Evolutionary conservation across 176 grass and related monocot genomes (phyloP), one percentile per base, ranked within the genome.

Genomic region (Oryza rufipogon): DNA sequence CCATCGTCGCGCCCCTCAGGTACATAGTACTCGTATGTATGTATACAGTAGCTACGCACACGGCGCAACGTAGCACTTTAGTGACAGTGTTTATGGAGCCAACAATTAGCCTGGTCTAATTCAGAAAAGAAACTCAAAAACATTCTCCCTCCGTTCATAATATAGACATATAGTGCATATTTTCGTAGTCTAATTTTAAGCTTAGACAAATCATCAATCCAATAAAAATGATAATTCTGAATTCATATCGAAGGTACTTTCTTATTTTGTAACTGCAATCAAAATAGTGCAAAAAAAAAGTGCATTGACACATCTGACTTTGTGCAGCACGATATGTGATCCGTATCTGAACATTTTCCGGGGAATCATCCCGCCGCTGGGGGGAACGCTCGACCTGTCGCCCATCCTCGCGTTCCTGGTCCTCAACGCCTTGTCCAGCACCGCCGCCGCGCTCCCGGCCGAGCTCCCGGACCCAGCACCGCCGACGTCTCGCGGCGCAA

Each of bases 261-360:
- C 8, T 45, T 45, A 11, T 45, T 45, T 11, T 11, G 9, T 45
- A 45, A 45, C 44, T 7, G 9, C 7, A 11, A 45, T 7, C 44
- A 45, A 45, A 45, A 45, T 45, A 11, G 44, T 11, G 10, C 11
- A 45, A 45, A 9, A 45, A 11, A 11, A 45, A 10, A 0, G 44
- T 76, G 82, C 5, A 79, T 4, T n/a, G 67, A 36, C 51, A 3
- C 51, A 3, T 28, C 26, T 26, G 26, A 26, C 26, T 26, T 26
- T 42, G 38, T 91, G 82, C 95, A 98, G 95, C 91, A 91, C 88
- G 28, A 26, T 98, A 52, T 98, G 95, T 68, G 96, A 99, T 68
- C 96, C 96, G 41, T 99, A 99, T 83, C 88, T 99, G 56, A 99
- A 99, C 83, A 87, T 99, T 83, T 98, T 99, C 83, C 93, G 96